These are phyloP conservation scores for Solanum chmielewskii DNA, from an alignment of 257 asterid genomes.

Conservation along the genomic window DNA sequence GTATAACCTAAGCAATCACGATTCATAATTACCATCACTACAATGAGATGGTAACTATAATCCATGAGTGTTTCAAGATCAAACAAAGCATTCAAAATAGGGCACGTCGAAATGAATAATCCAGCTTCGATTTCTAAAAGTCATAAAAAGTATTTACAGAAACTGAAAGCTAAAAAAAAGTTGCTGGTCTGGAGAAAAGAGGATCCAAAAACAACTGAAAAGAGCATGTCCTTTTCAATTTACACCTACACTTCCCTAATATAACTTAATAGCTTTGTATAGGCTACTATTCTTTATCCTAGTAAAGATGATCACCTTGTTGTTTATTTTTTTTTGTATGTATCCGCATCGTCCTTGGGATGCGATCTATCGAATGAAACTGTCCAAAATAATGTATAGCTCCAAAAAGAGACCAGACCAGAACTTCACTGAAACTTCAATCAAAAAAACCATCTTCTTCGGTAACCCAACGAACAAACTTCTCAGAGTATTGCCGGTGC, in stretches of 20 bases:
- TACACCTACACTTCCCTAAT: not conserved
- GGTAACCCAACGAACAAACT: conserved; percentile 57
- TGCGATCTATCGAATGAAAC: conserved; percentile 11
- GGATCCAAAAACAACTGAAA: not conserved
- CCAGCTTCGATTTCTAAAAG: not conserved
- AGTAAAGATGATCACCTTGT: conserved; percentile 10
- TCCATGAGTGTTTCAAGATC: not conserved
- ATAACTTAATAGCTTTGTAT: not conserved
- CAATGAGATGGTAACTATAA: not conserved
- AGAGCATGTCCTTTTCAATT: not conserved
- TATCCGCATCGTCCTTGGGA: conserved; percentile 63
- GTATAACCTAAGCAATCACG: not conserved
- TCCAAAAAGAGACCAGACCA: not conserved
- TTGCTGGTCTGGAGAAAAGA: not conserved
- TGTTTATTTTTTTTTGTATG: conserved; percentile 16
- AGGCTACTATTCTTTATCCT: not conserved
- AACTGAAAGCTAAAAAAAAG: not conserved
- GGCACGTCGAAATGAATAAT: not conserved
- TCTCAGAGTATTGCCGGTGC: conserved; percentile 30
- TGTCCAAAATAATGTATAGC: not conserved
- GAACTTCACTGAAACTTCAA: conserved; percentile 8
- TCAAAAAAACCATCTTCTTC: conserved; percentile 38
- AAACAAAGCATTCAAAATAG: not conserved
- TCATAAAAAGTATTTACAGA: not conserved
- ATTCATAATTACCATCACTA: not conserved